Evolutionary conservation across 495 filamentous ascomycete genomes (phyloP), one percentile per base, ranked within the genome.

Genomic region (Sordaria brevicollis): DNA sequence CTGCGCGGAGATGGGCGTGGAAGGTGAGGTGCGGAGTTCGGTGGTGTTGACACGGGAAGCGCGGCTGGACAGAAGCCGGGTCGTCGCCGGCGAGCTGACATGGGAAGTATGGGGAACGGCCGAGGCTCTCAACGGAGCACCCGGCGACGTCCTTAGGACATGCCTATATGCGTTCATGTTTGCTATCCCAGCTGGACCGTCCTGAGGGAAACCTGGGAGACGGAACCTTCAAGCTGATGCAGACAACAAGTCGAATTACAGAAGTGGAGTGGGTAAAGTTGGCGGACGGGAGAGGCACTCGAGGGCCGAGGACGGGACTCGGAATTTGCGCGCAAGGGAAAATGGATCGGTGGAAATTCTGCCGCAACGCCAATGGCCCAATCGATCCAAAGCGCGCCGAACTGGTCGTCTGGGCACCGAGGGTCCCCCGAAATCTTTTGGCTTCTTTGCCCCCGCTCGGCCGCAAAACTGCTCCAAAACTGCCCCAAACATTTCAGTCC

Each of bases 11-110:
- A 70, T 65, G 68, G 69, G 74, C 65, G 75, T 73, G 31, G 77
- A 73, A 38, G 49, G 49, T 15, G 79, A 74, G 34, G 73, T 33
- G 25, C 70, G 71, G 19, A 73, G 68, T 66, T 75, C 49, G 73
- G 65, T 57, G 68, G 71, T 70, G 33, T 38, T 74, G 35, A 75
- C 39, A 10, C 68, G 71, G 68, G 72, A 31, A 67, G 69, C 76
- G 68, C 36, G 73, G 65, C 71, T 84, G 34, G 83, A 82, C 8
- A 85, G 70, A 83, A 90, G 84, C 76, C 88, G 84, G 79, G 86
- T 84, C 70, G 88, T 89, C 33, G 86, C 82, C 37, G 85, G 84
- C 54, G 85, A 82, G 71, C 83, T 83, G 72, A 85, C 83, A 76
- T 81, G 80, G 69, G 81, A 80, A 74, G 80, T 78, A 71, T 78